phyloP scores from a whole-genome alignment of 768 basidiomycete genomes.

The Russula earlei region DNA sequence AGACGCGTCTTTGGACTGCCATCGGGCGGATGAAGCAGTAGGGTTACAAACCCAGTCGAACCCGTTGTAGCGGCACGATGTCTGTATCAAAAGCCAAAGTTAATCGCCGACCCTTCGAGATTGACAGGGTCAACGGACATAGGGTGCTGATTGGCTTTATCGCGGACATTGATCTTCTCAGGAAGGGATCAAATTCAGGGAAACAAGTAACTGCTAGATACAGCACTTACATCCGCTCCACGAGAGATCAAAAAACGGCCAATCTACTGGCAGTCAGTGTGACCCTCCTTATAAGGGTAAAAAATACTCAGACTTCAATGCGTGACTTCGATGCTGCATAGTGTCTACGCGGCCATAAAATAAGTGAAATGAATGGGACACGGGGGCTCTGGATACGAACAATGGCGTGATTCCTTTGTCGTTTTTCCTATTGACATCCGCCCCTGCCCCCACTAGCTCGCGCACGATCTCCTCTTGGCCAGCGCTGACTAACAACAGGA shows the following conservation, averaged over 20 bases:
- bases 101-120: not conserved
- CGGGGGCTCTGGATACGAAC: slow-evolving; percentile 36
- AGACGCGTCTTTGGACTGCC: slow-evolving; percentile 68
- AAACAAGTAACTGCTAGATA: slow-evolving; percentile 21
- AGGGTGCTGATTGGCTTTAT: slow-evolving; percentile 87
- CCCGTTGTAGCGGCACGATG: slow-evolving; percentile 97
- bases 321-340: slow-evolving; percentile 91
- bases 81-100: slow-evolving; percentile 31
- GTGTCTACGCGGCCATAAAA: slow-evolving; percentile 42
- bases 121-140: slow-evolving; percentile 42
- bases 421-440: slow-evolving; percentile 71
- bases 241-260: slow-evolving; percentile 75
- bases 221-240: slow-evolving; percentile 77
- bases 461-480: slow-evolving; percentile 67
- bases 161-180: slow-evolving; percentile 81
- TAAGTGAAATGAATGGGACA: too few relatives aligned
- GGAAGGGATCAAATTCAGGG: slow-evolving; percentile 28
- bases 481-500: slow-evolving; percentile 53
- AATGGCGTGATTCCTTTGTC: slow-evolving; percentile 77
- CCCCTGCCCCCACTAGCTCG: slow-evolving; percentile 74
- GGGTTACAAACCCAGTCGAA: slow-evolving; percentile 75
- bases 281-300: not conserved
- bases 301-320: slow-evolving; percentile 46
- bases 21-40: slow-evolving; percentile 80
- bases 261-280: slow-evolving; percentile 44